These are phyloP conservation scores for Microbotryum lychnidis-dioicae DNA, from an alignment of 1,284 basidiomycete genomes.

Conservation along the genomic window DNA sequence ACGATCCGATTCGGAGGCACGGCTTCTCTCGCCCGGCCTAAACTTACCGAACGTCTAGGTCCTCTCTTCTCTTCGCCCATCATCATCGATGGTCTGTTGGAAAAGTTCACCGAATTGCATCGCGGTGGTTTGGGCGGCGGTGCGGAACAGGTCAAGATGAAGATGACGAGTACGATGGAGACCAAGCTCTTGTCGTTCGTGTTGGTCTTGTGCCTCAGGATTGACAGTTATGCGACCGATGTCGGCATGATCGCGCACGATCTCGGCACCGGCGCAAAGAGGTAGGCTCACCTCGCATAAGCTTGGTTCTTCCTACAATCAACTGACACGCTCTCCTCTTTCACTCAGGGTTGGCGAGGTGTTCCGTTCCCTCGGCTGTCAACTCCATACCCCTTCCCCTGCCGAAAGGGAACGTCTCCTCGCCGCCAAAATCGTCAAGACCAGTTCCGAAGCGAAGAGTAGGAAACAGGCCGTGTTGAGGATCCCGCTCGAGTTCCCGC, in stretches of 20 bases:
- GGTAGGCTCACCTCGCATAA: constrained; percentile 46
- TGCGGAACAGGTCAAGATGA: constrained; percentile 50
- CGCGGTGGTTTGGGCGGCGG: constrained; percentile 1
- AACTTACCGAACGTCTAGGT: constrained; percentile 40
- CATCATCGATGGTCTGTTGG: constrained; percentile 64
- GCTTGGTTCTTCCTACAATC: no score
- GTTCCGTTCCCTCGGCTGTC: constrained; percentile 55
- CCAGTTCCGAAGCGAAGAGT: constrained; percentile 24
- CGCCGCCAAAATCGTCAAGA: constrained; percentile 10
- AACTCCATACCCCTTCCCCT: constrained; percentile 52
- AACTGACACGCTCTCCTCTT: not conserved
- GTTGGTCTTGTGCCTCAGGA: constrained; percentile 65
- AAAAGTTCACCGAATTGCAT: constrained; percentile 63
- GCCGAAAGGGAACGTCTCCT: constrained; percentile 44
- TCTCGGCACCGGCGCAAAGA: constrained; percentile 53
- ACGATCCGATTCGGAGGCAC: constrained; percentile 34
- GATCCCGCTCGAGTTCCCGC: constrained; percentile 70
- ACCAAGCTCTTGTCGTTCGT: constrained; percentile 66
- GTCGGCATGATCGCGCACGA: constrained; percentile 60
- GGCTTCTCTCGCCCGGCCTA: constrained; percentile 36
- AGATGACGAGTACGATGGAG: constrained; percentile 60
- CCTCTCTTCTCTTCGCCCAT: constrained; percentile 34
- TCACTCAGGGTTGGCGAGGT: constrained; percentile 33
- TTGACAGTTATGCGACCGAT: constrained; percentile 68
- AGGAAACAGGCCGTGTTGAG: constrained; percentile 62